Evolutionary conservation across 108 stramenopile species (phyloP).

Genomic region (Pseudonitzschia multistriata): DNA sequence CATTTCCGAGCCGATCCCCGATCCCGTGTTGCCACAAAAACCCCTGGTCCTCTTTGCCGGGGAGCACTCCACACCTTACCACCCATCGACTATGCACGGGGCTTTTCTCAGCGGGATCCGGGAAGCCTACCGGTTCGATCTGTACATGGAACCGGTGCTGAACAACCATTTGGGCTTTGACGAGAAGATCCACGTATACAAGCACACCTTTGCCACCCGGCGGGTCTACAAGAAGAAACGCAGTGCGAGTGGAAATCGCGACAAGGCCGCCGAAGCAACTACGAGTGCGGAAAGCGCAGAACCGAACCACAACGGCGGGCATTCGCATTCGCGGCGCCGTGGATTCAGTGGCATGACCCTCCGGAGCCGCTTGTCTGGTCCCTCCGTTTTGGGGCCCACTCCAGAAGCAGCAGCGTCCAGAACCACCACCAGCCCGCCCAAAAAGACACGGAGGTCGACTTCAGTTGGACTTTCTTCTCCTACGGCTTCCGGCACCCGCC

Average conservation of each 20-base stretch:
- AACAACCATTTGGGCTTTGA: slow-evolving; percentile 59
- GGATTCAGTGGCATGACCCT: slow-evolving; percentile 36
- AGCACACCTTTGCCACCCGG: slow-evolving; percentile 53
- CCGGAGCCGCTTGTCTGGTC: no score
- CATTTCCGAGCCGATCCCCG: slow-evolving; percentile 61
- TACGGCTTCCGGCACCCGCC: neutral
- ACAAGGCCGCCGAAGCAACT: neutral
- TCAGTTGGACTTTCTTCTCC: neutral
- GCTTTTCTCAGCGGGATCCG: slow-evolving; percentile 89
- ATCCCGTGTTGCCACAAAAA: slow-evolving; percentile 31
- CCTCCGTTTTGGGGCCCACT: no score
- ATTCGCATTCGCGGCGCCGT: slow-evolving; percentile 24
- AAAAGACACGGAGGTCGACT: neutral
- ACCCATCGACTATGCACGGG: slow-evolving; percentile 92
- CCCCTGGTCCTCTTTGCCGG: slow-evolving; percentile 87
- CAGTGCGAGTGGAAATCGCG: neutral
- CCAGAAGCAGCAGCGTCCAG: neutral
- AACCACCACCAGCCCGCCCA: neutral
- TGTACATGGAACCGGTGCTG: slow-evolving; percentile 50
- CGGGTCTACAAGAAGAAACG: slow-evolving; percentile 16
- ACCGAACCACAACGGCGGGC: neutral
- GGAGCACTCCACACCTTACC: slow-evolving; percentile 90
- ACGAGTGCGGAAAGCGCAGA: neutral
- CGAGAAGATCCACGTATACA: slow-evolving; percentile 50
- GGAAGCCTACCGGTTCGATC: slow-evolving; percentile 85